Evolutionary conservation across 2,329 filamentous ascomycete species (phyloP), one percentile per base, ranked within the genome.

Genomic region (Pleurostoma richardsiae): DNA sequence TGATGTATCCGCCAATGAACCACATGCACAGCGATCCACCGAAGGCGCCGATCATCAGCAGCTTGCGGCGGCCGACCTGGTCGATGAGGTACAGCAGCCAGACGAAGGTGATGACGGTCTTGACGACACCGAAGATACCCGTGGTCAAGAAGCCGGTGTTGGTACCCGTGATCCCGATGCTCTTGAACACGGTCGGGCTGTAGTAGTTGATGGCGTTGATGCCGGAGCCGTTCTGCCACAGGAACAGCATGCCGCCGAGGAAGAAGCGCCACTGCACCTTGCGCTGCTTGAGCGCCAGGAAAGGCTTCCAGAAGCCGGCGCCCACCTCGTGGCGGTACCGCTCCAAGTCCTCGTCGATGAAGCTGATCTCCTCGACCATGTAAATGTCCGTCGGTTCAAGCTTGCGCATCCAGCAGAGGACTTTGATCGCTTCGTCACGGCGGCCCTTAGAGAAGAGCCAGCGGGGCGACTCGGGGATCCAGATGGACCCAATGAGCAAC

Each of bases 171-270:
- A 75, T 65, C 4, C 73, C 73, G 43, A 76, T 66, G 40, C 65
- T 69, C 52, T 69, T 76, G 72, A 90, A 88, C 7, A 89, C 78
- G 0, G 79, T 85, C 0, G 85, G 85, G 1, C 71, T 76, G 64
- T 85, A 88, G 67, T 89, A 90, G 70, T 89, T 90, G 69, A 88
- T 84, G 26, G 86, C 85, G 55, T 90, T 90, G 69, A 90, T 90
- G 3, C 86, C 86, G 3, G 71, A 76, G 43, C 83, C 83, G 56
- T 92, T 92, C 65, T 92, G 88, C 76, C 83, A 90, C 45, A 91
- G 70, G 72, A 91, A 91, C 26, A 92, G 73, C 57, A 87, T 78
- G 46, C 79, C 78, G 41, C 87, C 87, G 8, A 91, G 74, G 61
- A 88, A 79, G 66, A 92, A 83, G 39, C 87, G 80, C 72, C 82